Base-by-base conservation (phyloP, 225 moss, liverwort and hornwort species). In the Ulota crispa region DNA sequence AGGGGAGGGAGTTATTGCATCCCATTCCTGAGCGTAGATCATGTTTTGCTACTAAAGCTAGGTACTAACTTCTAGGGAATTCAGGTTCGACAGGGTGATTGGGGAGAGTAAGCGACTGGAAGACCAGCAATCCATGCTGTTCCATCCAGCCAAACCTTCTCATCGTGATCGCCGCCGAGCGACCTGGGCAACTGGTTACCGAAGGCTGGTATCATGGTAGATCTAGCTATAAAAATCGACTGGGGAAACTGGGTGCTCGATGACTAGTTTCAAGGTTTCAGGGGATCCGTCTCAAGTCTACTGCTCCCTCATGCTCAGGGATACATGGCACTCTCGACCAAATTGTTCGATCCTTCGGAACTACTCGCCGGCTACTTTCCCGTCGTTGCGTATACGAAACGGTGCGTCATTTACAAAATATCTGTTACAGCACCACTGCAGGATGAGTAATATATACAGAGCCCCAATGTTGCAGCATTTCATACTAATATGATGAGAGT, bases 341-440 rank as follows among this genome's bases (percentile, higher is more conserved):
- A 13, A 43, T 42, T 75, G 20, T 68, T n/a, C n/a, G n/a, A n/a
- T n/a, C n/a, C n/a, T n/a, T n/a, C n/a, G n/a, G n/a, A 37, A 36
- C 27, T 26, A 57, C 39, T 56, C 59, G 73, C 26, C 26, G 24
- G 50, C 31, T 57, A 12, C 77, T 67, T 36, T 65, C 43, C 45
- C 39, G 77, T 36, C 50, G 15, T 73, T 77, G 67, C 61, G 78
- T 85, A 68, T 73, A 73, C 78, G 77, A 72, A 85, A 85, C 65
- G 78, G 81, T 24, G 72, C 78, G 66, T 85, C 81, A 81, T 78
- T 77, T 73, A 81, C 72, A 73, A 78, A 85, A 85, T 77, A 81
- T 56, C 76, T 81, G 85, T 55, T 60, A 14, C 15, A 78, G 24
- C 66, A 43, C 67, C 27, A 37, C 54, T 70, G 27, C 37, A 47